phyloP scores from a whole-genome alignment of 2,329 filamentous ascomycete species.

The Hirsutella thompsonii region DNA sequence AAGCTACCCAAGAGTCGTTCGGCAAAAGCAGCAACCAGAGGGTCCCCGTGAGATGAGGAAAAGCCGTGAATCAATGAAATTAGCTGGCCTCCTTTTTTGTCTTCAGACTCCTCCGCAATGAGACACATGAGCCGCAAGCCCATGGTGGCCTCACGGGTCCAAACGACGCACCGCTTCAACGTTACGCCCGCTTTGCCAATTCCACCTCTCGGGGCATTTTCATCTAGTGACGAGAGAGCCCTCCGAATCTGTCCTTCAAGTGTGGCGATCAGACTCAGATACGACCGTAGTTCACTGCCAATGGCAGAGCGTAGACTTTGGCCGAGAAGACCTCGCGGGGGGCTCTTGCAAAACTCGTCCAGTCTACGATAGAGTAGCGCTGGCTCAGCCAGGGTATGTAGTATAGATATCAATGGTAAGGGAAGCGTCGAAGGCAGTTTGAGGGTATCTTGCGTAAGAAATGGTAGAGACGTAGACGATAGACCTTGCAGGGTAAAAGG shows the following conservation, averaged over 20 bases:
- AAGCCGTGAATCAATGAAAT: constrained; percentile 91
- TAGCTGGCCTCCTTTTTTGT: constrained; percentile 73
- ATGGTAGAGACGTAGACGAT: constrained; percentile 73
- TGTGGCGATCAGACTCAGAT: constrained; percentile 81
- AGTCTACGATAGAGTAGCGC: constrained; percentile 81
- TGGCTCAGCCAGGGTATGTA: constrained; percentile 85
- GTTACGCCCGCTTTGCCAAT: constrained; percentile 84
- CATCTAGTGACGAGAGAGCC: constrained; percentile 63
- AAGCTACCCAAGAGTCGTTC: constrained; percentile 78
- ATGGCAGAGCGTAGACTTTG: constrained; percentile 88
- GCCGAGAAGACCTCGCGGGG: constrained; percentile 71
- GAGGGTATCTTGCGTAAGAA: constrained; percentile 54
- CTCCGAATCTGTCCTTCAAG: constrained; percentile 84
- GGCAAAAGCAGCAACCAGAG: constrained; percentile 85
- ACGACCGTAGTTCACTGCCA: constrained; percentile 71
- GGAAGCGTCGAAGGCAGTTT: constrained; percentile 70
- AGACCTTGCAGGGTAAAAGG: constrained; percentile 90
- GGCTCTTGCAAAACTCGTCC: constrained; percentile 68
- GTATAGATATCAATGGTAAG: constrained; percentile 69
- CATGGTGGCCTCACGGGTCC: constrained; percentile 96
- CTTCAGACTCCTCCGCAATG: constrained; percentile 83
- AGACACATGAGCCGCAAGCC: constrained; percentile 84
- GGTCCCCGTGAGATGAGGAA: constrained; percentile 87
- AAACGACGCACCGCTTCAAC: constrained; percentile 87
- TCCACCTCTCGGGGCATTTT: constrained; percentile 51